A percentile compares a stretch with the other conserved stretches of the same genome.
phyloP scores from a whole-genome alignment of 139 green algal genomes.

The Deuterostichococcus epilithicus region DNA sequence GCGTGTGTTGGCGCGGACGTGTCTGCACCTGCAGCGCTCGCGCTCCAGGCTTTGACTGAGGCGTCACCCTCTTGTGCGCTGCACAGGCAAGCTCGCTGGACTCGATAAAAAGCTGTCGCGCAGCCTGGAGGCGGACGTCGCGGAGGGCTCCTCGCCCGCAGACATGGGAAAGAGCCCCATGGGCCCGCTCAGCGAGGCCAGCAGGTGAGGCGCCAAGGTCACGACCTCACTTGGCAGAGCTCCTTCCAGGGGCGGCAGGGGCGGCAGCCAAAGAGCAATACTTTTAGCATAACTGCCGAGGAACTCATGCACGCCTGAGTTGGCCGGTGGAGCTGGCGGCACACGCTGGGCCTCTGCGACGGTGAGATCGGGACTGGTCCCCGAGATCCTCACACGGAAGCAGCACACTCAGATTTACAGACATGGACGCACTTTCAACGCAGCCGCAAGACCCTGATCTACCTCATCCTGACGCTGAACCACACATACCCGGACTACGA shows the following conservation, averaged over 20 bases:
- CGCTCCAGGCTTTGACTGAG: no score
- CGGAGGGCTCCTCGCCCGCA: conserved; percentile 54
- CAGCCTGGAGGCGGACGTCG: conserved; percentile 88
- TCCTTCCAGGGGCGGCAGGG: neutral
- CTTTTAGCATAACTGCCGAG: no score
- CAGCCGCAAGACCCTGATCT: conserved; percentile 95
- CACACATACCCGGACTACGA: conserved; percentile 98
- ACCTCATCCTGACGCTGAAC: conserved; percentile 98
- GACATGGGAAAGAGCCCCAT: conserved; percentile 84
- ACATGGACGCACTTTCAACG: neutral
- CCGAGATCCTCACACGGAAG: neutral
- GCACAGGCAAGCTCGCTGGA: conserved; percentile 91
- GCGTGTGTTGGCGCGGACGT: no score
- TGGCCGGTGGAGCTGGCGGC: no score
- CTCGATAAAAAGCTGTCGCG: conserved; percentile 96
- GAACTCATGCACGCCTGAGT: no score
- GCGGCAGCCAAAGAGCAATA: neutral
- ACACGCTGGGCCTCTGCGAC: neutral
- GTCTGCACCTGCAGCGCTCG: no score
- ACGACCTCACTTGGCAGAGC: no score
- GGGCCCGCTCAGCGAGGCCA: conserved; percentile 70
- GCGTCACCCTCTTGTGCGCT: neutral
- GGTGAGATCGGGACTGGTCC: neutral
- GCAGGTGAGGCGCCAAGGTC: conserved; percentile 38
- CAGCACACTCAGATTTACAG: neutral